Evolutionary conservation across 2,329 filamentous ascomycete genomes (phyloP), one percentile per base, ranked within the genome.

Genomic region (Penicillium sp.): DNA sequence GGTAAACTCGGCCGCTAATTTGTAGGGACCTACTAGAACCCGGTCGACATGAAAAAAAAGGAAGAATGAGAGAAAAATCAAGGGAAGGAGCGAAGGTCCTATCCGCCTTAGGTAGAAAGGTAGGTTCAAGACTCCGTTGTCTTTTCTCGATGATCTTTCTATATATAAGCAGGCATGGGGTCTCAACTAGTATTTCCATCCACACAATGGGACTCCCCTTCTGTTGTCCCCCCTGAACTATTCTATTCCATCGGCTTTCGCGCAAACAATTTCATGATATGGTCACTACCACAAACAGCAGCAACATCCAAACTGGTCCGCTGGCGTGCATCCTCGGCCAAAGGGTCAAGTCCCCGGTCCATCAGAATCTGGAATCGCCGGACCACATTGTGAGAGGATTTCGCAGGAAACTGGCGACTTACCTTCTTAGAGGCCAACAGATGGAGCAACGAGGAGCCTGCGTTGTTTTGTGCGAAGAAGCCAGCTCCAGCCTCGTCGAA

Each of bases 271-370:
- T 62, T 62, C 56, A 59, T 47, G 43, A 63, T 56, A 51, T 48
- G 46, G n/a, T 64, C 62, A 55, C 53, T 54, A 2, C 40, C 54
- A 57, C 52, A 63, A 31, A 57, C 59, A 21, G 61, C 56, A 27
- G 61, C 62, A 35, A 60, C 29, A 54, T 65, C 61, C 42, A 65
- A 50, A 50, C 53, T 50, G 29, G 61, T 63, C 8, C 61, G 47
- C 41, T 65, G 61, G 33, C 43, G 48, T 17, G 31, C 25, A 60
- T 65, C 62, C 41, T 63, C 62, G 7, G 50, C 10, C 61, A 65
- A 63, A 38, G 62, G 62, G 51, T 65, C 59, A 33, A 63, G 54
- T 17, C 59, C 57, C 21, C 50, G 35, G 45, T 23, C 33, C 40
- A 50, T 62, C n/a, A 62, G 54, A 15, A 46, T 50, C 46, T 62